phyloP scores from a whole-genome alignment of 768 basidiomycete genomes.

The Suillus variegatus region DNA sequence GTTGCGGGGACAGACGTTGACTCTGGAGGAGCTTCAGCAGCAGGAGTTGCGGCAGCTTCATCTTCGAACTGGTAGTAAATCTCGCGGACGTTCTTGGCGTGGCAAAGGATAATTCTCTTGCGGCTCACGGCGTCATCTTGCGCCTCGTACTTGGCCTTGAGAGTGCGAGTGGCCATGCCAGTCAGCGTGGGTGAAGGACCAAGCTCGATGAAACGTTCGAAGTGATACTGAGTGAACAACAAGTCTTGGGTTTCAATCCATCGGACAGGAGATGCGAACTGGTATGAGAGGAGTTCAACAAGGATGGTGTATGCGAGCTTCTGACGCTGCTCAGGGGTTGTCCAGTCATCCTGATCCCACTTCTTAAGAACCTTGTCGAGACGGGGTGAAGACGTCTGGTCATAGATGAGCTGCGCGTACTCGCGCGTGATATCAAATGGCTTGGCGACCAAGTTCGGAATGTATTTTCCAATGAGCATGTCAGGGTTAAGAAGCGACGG shows the following conservation, averaged over 20 bases:
- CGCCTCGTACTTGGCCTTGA: slow-evolving; percentile 92
- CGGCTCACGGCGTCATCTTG: slow-evolving; percentile 83
- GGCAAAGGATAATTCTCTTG: slow-evolving; percentile 82
- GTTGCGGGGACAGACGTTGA: slow-evolving; percentile 40
- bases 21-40: slow-evolving; percentile 30
- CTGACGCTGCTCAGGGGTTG: slow-evolving; percentile 76
- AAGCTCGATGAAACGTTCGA: slow-evolving; percentile 93
- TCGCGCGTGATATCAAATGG: slow-evolving; percentile 82
- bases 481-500: slow-evolving; percentile 89
- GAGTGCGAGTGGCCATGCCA: slow-evolving; percentile 89
- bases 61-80: slow-evolving; percentile 99
- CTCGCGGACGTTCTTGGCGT: slow-evolving; percentile 94
- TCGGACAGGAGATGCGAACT: slow-evolving; percentile 96
- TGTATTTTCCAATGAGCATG: slow-evolving; percentile 92
- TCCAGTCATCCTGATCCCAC: slow-evolving; percentile 95
- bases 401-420: slow-evolving; percentile 94
- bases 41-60: slow-evolving; percentile 51
- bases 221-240: slow-evolving; percentile 81
- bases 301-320: slow-evolving; percentile 95
- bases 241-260: slow-evolving; percentile 99
- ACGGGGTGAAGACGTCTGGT: slow-evolving; percentile 93
- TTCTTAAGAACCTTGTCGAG: slow-evolving; percentile 92
- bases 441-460: slow-evolving; percentile 92
- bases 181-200: slow-evolving; percentile 96
- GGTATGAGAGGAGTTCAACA: slow-evolving; percentile 95